Conservation (phyloP, 257 asterid species). For the Jacaranda mimosifolia region DNA sequence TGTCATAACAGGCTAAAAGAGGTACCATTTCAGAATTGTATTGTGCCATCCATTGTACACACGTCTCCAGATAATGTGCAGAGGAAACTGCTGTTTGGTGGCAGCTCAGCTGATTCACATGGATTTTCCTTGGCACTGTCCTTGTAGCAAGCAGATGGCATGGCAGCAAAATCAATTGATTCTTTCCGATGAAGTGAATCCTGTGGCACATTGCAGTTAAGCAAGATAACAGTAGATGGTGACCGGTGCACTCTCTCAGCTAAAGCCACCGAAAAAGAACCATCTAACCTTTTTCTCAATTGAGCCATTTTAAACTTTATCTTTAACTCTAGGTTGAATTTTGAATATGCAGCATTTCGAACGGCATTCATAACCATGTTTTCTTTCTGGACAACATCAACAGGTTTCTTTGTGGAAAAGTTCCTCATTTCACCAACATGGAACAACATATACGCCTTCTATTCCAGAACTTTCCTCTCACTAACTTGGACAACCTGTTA, state of each 20-base stretch:
- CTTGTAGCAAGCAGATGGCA: conserved; percentile 32
- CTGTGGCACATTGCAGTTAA: conserved; percentile 35
- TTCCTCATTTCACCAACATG: conserved; percentile 79
- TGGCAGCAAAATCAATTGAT: conserved; percentile 33
- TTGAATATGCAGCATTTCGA: conserved; percentile 51
- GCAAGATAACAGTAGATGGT: conserved; percentile 41
- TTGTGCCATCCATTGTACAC: conserved; percentile 31
- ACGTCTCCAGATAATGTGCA: conserved; percentile 28
- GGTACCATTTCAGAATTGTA: conserved; percentile 54
- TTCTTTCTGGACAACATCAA: conserved; percentile 53
- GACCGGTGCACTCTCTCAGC: conserved; percentile 42
- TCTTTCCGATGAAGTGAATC: conserved; percentile 40
- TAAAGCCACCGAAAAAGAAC: conserved; percentile 41
- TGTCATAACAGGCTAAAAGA: neutral
- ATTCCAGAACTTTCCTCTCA: conserved; percentile 83
- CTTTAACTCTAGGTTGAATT: conserved; percentile 48
- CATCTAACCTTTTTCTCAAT: conserved; percentile 44
- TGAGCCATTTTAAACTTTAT: conserved; percentile 44
- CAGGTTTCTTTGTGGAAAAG: conserved; percentile 52
- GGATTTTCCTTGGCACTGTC: conserved; percentile 34
- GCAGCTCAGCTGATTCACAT: conserved; percentile 34
- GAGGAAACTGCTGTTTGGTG: conserved; percentile 29
- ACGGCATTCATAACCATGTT: conserved; percentile 50
- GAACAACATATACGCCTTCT: conserved; percentile 96
- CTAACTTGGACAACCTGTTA: conserved; percentile 85